These are phyloP conservation scores for Sphagnum tenellum DNA, from an alignment of 225 moss, liverwort and hornwort genomes.

Conservation along the genomic window DNA sequence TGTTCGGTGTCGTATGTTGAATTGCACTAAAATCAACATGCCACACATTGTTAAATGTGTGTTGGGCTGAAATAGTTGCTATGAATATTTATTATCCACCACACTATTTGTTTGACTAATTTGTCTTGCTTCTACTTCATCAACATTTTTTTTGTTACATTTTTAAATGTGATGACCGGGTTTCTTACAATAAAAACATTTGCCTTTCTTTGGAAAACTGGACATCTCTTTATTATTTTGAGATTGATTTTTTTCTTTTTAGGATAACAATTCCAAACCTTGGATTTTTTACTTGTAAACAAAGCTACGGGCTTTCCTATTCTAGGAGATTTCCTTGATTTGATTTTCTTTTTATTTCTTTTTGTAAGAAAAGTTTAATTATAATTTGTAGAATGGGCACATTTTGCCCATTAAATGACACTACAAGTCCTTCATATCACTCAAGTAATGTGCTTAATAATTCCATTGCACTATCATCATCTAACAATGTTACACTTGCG, in stretches of 20 bases:
- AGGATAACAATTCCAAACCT: neutral
- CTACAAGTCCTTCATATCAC: conserved; percentile 3
- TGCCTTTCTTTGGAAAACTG: neutral
- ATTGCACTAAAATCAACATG: neutral
- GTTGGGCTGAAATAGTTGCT: neutral
- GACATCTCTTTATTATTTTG: neutral
- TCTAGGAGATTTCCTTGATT: neutral
- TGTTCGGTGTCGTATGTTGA: neutral
- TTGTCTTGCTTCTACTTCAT: neutral
- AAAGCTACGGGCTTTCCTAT: neutral
- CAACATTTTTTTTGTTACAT: neutral
- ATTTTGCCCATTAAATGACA: neutral
- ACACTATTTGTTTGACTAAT: neutral
- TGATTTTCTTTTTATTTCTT: conserved; percentile 1
- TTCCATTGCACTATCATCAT: neutral
- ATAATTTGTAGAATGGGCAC: neutral
- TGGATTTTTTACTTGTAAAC: neutral
- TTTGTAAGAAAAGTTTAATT: neutral
- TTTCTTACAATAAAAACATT: neutral
- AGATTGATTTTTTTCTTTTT: conserved; percentile 4
- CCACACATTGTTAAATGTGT: neutral
- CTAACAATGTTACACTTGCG: neutral
- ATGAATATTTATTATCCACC: neutral
- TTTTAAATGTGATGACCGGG: neutral
- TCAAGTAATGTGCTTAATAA: neutral